A percentile compares a stretch with the other conserved stretches of the same genome.
phyloP scores from a whole-genome alignment of 1,284 basidiomycete species.

The Cystobasidium pallidum region DNA sequence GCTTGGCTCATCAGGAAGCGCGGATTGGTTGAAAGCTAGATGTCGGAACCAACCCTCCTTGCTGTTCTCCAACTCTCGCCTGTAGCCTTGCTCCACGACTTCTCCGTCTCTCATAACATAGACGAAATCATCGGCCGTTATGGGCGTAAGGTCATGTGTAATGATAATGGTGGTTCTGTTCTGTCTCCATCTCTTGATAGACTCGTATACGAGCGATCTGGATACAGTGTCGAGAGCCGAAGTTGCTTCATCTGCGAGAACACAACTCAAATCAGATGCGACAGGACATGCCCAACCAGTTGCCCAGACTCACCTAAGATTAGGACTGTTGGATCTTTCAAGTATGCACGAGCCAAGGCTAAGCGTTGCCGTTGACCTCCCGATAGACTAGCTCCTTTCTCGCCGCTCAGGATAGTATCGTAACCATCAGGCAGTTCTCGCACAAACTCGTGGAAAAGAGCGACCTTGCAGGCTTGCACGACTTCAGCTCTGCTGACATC shows the following conservation, averaged over 20 bases:
- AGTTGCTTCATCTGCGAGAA: conserved; percentile 81
- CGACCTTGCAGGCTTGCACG: conserved; percentile 76
- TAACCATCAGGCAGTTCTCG: conserved; percentile 81
- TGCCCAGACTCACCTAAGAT: conserved; percentile 73
- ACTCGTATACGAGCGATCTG: conserved; percentile 83
- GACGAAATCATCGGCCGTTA: conserved; percentile 77
- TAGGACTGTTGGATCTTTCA: conserved; percentile 85
- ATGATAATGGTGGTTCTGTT: conserved; percentile 93
- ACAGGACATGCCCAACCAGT: not conserved
- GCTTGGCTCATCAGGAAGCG: conserved; percentile 61
- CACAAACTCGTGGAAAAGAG: conserved; percentile 86
- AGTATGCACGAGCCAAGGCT: conserved; percentile 82
- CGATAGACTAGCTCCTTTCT: conserved; percentile 74
- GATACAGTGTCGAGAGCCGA: conserved; percentile 90
- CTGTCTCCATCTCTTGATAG: conserved; percentile 77
- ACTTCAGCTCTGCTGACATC: conserved; percentile 71
- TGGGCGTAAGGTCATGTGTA: conserved; percentile 90
- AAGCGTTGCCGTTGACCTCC: conserved; percentile 93
- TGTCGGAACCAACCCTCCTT: conserved; percentile 57
- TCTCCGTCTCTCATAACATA: conserved; percentile 83
- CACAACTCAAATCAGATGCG: not conserved
- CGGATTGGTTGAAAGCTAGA: conserved; percentile 62
- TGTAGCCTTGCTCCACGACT: conserved; percentile 87
- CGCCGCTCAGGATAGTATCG: conserved; percentile 74
- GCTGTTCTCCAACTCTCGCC: conserved; percentile 68